Evolutionary conservation across 495 filamentous ascomycete species (phyloP).

Genomic region (Annulohypoxylon moriforme): DNA sequence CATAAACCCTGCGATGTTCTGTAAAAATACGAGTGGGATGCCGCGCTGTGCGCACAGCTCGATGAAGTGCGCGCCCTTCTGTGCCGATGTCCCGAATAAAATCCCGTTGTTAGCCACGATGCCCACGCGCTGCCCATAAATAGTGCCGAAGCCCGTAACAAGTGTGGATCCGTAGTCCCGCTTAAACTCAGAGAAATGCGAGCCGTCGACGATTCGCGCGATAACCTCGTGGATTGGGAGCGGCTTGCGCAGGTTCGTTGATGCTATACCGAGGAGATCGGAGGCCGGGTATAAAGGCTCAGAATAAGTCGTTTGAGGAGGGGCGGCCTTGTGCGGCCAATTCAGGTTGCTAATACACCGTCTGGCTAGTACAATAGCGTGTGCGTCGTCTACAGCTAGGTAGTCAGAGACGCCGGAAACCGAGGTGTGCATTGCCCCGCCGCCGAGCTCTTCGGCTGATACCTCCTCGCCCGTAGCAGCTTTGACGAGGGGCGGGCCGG

Average conservation of each 20-base stretch:
- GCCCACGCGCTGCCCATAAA: slow-evolving; percentile 91
- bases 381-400: slow-evolving; percentile 91
- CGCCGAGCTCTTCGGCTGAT: slow-evolving; percentile 91
- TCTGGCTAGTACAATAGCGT: slow-evolving; percentile 88
- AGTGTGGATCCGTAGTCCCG: slow-evolving; percentile 89
- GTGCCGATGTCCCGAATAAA: slow-evolving; percentile 87
- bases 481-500: slow-evolving; percentile 94
- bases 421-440: slow-evolving; percentile 89
- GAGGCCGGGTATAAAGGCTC: slow-evolving; percentile 85
- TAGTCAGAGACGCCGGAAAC: slow-evolving; percentile 97
- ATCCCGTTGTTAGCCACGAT: slow-evolving; percentile 98
- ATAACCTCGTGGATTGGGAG: slow-evolving; percentile 92
- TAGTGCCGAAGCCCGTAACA: slow-evolving; percentile 91
- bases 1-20: slow-evolving; percentile 99
- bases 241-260: slow-evolving; percentile 85
- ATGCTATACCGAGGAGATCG: slow-evolving; percentile 88
- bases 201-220: slow-evolving; percentile 92
- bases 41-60: slow-evolving; percentile 93
- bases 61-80: slow-evolving; percentile 98
- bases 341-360: slow-evolving; percentile 89
- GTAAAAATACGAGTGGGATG: slow-evolving; percentile 91
- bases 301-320: slow-evolving; percentile 45
- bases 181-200: slow-evolving; percentile 94
- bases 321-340: slow-evolving; percentile 65
- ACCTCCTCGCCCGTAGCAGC: slow-evolving; percentile 96